Evolutionary conservation across 2,329 filamentous ascomycete genomes (phyloP).

Genomic region (Claviceps cyperi): DNA sequence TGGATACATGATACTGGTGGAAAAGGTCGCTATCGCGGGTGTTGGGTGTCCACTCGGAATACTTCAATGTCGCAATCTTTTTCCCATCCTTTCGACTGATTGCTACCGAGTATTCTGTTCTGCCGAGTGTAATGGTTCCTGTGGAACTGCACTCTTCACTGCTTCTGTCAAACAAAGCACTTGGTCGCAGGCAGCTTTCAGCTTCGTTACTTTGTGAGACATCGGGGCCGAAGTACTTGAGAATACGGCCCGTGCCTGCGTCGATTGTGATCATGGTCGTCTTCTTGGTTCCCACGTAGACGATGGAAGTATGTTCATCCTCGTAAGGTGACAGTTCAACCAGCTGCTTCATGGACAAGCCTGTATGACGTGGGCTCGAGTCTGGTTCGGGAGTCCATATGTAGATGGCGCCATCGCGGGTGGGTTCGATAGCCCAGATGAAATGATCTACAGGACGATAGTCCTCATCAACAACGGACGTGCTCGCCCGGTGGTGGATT

Average conservation of each 20-base stretch:
- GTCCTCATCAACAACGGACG: slow-evolving; percentile 43
- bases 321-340: slow-evolving; percentile 75
- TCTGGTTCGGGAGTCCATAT: slow-evolving; percentile 57
- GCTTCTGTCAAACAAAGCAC: slow-evolving; percentile 49
- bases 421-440: slow-evolving; percentile 91
- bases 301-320: slow-evolving; percentile 52
- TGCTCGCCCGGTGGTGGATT: slow-evolving; percentile 60
- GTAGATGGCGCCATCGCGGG: slow-evolving; percentile 72
- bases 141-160: slow-evolving; percentile 64
- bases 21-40: slow-evolving; percentile 79
- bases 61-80: slow-evolving; percentile 76
- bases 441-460: slow-evolving; percentile 65
- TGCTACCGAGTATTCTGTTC: slow-evolving; percentile 78
- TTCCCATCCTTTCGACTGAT: slow-evolving; percentile 65
- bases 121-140: slow-evolving; percentile 69
- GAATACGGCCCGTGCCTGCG: slow-evolving; percentile 65
- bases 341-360: slow-evolving; percentile 68
- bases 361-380: slow-evolving; percentile 48
- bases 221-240: slow-evolving; percentile 70
- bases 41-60: slow-evolving; percentile 90
- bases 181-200: slow-evolving; percentile 60
- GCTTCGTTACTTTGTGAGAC: slow-evolving; percentile 54
- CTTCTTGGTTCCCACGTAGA: slow-evolving; percentile 85
- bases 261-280: slow-evolving; percentile 82
- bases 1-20: slow-evolving; percentile 62